These are phyloP conservation scores for Tetradesmus lagerheimii DNA, from an alignment of 139 green algal genomes.

Conservation along the genomic window DNA sequence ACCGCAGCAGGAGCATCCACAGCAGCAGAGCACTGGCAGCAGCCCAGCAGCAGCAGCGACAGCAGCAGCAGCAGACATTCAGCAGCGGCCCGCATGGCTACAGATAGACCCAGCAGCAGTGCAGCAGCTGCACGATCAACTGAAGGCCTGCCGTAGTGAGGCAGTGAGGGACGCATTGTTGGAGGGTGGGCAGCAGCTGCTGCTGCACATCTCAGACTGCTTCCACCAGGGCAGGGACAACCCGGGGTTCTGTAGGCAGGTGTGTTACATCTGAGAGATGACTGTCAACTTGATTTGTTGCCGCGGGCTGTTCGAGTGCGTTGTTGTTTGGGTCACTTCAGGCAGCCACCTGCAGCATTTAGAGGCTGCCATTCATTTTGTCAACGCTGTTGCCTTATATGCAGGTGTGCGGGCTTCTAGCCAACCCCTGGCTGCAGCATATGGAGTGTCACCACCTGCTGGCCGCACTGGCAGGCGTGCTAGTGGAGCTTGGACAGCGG, in stretches of 20 bases:
- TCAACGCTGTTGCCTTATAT: background rate
- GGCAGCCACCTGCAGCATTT: no score
- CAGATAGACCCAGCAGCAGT: constrained; percentile 33
- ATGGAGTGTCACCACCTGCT: constrained; percentile 50
- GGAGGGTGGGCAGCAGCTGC: constrained; percentile 14
- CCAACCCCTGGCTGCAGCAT: constrained; percentile 54
- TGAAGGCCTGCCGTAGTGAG: constrained; percentile 11
- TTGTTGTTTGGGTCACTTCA: no score
- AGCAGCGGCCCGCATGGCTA: constrained; percentile 17
- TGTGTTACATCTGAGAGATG: background rate
- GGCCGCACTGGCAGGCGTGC: background rate
- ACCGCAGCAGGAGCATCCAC: background rate
- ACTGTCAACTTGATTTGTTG: no score
- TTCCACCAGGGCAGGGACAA: background rate
- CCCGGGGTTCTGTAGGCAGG: constrained; percentile 34
- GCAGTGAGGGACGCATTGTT: background rate
- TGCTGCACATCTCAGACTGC: constrained; percentile 35
- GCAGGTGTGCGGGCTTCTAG: constrained; percentile 50
- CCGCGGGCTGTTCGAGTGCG: no score
- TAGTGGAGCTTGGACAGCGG: background rate
- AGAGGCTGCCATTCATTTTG: background rate
- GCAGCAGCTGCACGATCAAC: constrained; percentile 33
- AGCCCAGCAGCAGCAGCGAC: background rate
- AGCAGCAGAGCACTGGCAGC: background rate
- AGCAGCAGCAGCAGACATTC: constrained; percentile 29